Evolutionary conservation across 257 asterid species (phyloP), one percentile per base, ranked within the genome.

Genomic region (Nicotiana obtusifolia): DNA sequence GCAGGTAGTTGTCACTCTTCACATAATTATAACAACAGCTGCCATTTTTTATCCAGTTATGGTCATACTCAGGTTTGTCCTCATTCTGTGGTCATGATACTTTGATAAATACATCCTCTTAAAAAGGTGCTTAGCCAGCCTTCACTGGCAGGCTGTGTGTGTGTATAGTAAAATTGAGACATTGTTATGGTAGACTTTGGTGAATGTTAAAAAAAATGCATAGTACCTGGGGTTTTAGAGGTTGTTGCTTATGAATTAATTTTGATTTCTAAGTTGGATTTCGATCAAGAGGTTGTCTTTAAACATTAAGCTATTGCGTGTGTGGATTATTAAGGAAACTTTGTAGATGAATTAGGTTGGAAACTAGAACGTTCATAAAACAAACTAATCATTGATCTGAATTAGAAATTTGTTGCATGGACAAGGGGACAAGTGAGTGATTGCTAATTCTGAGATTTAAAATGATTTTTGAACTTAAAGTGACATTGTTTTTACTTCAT

Each of bases 51-150:
- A 92, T 89, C 99, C 99, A 10, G 92, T 96, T 87, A 24, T 90
- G 80, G 94, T 96, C 84, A 96, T 94, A 84, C 93, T 96, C 84
- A 91, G 98, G 99, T 96, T 81, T 80, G 90, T 91, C 75, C 57
- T 82, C 79, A 49, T 24, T n/a, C 10, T 44, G 24, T 49, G 44
- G 44, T 75, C 80, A 26, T 24, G 26, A 52, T 26, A 75, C 64
- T 49, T 75, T 49, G 60, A 49, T 75, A 22, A 0, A 24, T 15
- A 75, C 24, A 49, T 49, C 26, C 24, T 75, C 64, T 59, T 49
- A 49, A 49, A 44, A 49, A 49, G 44, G 17, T 49, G 26, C 41
- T 49, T 9, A 73, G 62, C 11, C 44, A 24, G 62, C 24, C 80
- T 24, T 75, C 62, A 14, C 44, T 24, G 61, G 37, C 14, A 17